These are phyloP conservation scores for Geotrichum klebahnii DNA, from an alignment of 1,139 yeast genomes.

Conservation along the genomic window DNA sequence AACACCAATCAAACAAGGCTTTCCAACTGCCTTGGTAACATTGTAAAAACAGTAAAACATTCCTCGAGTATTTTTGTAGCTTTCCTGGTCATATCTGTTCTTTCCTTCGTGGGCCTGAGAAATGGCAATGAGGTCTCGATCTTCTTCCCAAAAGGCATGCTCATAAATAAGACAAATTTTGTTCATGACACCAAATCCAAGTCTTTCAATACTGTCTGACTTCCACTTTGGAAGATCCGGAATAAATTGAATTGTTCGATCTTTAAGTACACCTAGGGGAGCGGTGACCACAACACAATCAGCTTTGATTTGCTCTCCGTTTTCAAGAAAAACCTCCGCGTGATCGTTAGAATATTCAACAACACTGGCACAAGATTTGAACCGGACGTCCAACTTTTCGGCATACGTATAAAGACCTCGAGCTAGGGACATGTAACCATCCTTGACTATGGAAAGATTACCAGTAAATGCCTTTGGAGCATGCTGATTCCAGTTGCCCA, in stretches of 20 bases:
- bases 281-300: slow-evolving; percentile 43
- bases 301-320: slow-evolving; percentile 42
- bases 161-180: slow-evolving; percentile 42
- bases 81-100: slow-evolving; percentile 28
- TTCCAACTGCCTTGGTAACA: slow-evolving; percentile 38
- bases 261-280: slow-evolving; percentile 44
- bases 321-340: slow-evolving; percentile 39
- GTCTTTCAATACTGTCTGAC: slow-evolving; percentile 40
- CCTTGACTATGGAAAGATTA: slow-evolving; percentile 40
- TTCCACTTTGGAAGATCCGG: slow-evolving; percentile 47
- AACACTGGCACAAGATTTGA: slow-evolving; percentile 41
- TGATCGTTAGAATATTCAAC: slow-evolving; percentile 36
- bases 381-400: slow-evolving; percentile 41
- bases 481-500: slow-evolving; percentile 45
- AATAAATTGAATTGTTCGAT: slow-evolving; percentile 40
- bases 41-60: slow-evolving; percentile 43
- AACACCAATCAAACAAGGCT: slow-evolving; percentile 42
- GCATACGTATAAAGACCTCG: slow-evolving; percentile 43
- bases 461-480: slow-evolving; percentile 42
- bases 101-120: slow-evolving; percentile 29
- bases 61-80: slow-evolving; percentile 36
- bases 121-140: slow-evolving; percentile 39
- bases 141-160: slow-evolving; percentile 42
- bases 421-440: slow-evolving; percentile 40
- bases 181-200: slow-evolving; percentile 44